Evolutionary conservation across 208 protist genomes (phyloP), one percentile per base, ranked within the genome.

Genomic region (Crithidia acanthocephali): DNA sequence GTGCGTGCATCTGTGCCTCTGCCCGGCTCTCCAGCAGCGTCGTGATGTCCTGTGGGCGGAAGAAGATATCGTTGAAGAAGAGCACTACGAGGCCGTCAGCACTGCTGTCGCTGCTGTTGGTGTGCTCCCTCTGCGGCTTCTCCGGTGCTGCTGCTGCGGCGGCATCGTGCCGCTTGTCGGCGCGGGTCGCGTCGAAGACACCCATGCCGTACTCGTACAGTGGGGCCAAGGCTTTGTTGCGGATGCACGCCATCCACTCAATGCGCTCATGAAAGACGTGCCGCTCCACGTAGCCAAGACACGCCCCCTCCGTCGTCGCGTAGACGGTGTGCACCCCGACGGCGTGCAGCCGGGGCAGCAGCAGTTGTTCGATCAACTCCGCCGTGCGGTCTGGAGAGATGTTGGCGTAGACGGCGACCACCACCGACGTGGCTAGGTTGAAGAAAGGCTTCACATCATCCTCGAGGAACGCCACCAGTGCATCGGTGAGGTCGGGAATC

Each of bases 11-110:
- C 28, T 40, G 51, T n/a, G 72, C 23, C 60, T 91, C 83, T 4
- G 73, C 59, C 8, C 69, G 56, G 35, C 79, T 90, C 68, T 91
- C 87, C 13, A 95, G 76, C 37, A 92, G 66, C 20, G 63, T 50
- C 10, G 81, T 90, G 48, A 93, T 76, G 62, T 95, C 90, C 33
- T 58, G 32, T 27, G 90, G 80, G 1, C 72, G 79, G 50, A 95
- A 95, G 59, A 83, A 84, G 37, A 95, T 86, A 66, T 92, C 90
- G 68, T 95, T 95, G 50, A 95, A 74, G 69, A 95, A 95, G 25
- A 95, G 71, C 11, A 95, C 83, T 0, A 88, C 87, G 44, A 91
- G 63, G 3, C 77, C 74, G 51, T 93, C 81, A 7, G 56, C 64
- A 53, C 51, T 35, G 13, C 66, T 50, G 30, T 70, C 35, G 35